These are phyloP conservation scores for Codiaeum variegatum DNA, from an alignment of 441 rosid genomes.

Conservation along the genomic window DNA sequence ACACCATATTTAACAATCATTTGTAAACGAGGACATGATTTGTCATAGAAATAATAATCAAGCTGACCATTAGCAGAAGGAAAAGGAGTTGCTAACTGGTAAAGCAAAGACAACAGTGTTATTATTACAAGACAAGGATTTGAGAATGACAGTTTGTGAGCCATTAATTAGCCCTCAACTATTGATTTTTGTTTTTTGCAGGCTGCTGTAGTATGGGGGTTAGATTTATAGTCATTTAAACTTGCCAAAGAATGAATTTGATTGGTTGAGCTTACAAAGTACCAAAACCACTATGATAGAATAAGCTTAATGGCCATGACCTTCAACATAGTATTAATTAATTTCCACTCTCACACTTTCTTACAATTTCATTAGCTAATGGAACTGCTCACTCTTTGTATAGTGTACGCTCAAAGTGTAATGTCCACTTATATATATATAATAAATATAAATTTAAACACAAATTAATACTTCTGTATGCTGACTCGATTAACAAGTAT, in stretches of 20 bases:
- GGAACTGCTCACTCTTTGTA: too few species aligned
- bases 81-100: slow-evolving; percentile 23
- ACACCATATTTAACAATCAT: slow-evolving; percentile 60
- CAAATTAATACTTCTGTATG: too few species aligned
- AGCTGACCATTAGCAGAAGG: slow-evolving; percentile 29
- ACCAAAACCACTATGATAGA: slow-evolving; percentile 35
- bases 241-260: slow-evolving; percentile 13
- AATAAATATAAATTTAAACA: too few species aligned
- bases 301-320: slow-evolving; percentile 30
- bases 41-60: slow-evolving; percentile 48
- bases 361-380: background rate
- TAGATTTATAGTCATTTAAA: slow-evolving; percentile 22
- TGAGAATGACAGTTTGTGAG: slow-evolving; percentile 26
- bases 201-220: background rate
- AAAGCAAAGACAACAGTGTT: slow-evolving; percentile 8
- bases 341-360: slow-evolving; percentile 5
- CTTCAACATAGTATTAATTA: background rate
- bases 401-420: too few species aligned
- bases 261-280: slow-evolving; percentile 32
- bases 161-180: slow-evolving; percentile 32
- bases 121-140: slow-evolving; percentile 15
- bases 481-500: too few species aligned
- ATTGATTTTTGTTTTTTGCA: background rate
- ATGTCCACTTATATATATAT: background rate
- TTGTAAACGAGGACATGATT: slow-evolving; percentile 60